Base-by-base conservation (phyloP, 805 yeast species). In the Candida verbasci region DNA sequence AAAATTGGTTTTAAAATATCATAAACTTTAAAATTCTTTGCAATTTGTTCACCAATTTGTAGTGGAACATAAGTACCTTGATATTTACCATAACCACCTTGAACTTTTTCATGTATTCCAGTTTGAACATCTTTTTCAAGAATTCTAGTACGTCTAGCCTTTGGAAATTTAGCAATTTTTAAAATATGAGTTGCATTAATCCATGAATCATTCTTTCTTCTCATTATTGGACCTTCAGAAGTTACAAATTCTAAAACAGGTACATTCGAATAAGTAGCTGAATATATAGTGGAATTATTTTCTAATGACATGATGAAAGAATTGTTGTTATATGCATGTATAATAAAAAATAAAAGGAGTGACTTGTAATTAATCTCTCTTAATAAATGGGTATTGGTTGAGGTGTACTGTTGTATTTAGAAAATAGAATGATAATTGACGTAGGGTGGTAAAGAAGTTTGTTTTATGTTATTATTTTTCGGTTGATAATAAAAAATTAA, bases 191-290 rank as follows among this genome's bases (percentile, higher is more conserved):
- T 80, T 14, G 86, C 87, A 53, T 82, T 82, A 45, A 82, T 73
- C 66, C 77, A 76, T 10, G 81, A 71, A 55, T 82, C 88, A 26
- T 55, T 55, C 31, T 74, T 67, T 33, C 88, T 64, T 36, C 86
- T 65, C 86, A 81, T 80, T 22, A 82, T 78, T 14, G 82, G 85
- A 24, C 82, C 82, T 35, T 80, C 86, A 23, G 75, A 68, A 28
- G 85, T 74, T 32, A 79, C 80, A 53, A 80, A 72, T 56, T 82
- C 88, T 47, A 67, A 67, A 45, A 67, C 73, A 9, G 93, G 85
- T 37, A 86, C 84, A 48, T 87, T 77, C 26, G 89, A 73, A 64
- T 85, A 82, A 17, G 85, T 80, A 28, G 84, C 83, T 2, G 87
- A 80, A 55, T 81, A 83, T 23, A 83, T 69, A 31, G 52, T 48